phyloP scores from a whole-genome alignment of 805 yeast species.

The Ogataea pini region DNA sequence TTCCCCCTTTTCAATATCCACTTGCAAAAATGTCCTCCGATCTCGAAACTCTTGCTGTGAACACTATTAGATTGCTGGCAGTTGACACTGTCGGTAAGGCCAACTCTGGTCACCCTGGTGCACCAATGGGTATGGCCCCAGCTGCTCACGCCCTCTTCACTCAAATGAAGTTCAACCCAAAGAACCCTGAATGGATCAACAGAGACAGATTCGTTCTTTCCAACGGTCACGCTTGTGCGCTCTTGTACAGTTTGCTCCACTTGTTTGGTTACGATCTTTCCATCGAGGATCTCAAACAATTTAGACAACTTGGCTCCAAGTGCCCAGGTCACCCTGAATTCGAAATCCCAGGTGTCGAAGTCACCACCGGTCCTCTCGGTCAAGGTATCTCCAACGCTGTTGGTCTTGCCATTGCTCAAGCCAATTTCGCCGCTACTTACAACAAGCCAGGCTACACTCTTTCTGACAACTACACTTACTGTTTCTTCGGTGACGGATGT shows the following conservation, averaged over 20 bases:
- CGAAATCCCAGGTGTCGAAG: constrained; percentile 91
- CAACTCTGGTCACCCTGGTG: constrained; percentile 99
- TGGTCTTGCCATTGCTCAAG: constrained; percentile 94
- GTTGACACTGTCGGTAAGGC: constrained; percentile 86
- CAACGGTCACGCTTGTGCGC: constrained; percentile 95
- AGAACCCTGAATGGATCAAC: constrained; percentile 89
- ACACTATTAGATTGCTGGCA: constrained; percentile 86
- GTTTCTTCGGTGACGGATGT: constrained; percentile 95
- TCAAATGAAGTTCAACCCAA: constrained; percentile 83
- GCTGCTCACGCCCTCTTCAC: constrained; percentile 86
- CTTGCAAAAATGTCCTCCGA: constrained; percentile 47
- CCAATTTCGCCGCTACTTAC: constrained; percentile 87
- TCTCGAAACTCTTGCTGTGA: constrained; percentile 73
- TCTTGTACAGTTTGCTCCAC: constrained; percentile 82
- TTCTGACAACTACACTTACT: constrained; percentile 75
- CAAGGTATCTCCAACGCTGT: constrained; percentile 97
- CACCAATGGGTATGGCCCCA: constrained; percentile 97
- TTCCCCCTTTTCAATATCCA: no score
- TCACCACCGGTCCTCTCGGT: constrained; percentile 98
- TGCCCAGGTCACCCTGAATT: constrained; percentile 98
- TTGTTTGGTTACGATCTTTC: constrained; percentile 80
- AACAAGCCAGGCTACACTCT: constrained; percentile 81
- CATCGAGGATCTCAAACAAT: constrained; percentile 83
- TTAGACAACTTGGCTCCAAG: constrained; percentile 87
- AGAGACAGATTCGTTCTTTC: constrained; percentile 94